phyloP scores from a whole-genome alignment of 345 rosid species.

The Nasturtium officinale region DNA sequence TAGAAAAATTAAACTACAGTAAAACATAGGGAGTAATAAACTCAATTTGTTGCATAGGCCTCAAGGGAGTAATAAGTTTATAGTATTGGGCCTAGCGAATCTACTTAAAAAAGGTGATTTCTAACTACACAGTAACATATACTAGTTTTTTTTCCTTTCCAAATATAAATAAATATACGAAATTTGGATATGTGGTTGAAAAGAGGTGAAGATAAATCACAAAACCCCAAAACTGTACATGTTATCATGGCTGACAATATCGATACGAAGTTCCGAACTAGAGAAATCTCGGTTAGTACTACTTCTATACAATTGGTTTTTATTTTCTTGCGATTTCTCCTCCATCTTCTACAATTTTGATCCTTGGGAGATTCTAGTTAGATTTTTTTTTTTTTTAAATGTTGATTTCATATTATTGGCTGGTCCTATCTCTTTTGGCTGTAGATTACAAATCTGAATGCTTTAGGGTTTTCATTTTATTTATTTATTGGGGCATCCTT shows the following conservation, averaged over 20 bases:
- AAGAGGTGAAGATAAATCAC: background rate
- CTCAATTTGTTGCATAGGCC: constrained; percentile 1
- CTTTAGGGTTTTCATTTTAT: constrained; percentile 22
- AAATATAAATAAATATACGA: background rate
- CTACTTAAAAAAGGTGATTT: background rate
- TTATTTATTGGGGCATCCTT: background rate
- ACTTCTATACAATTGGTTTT: background rate
- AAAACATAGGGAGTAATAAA: too few species aligned
- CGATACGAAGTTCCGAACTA: background rate
- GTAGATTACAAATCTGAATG: constrained; percentile 11
- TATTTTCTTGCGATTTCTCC: background rate
- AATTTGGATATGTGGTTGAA: constrained; percentile 5
- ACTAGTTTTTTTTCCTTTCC: background rate
- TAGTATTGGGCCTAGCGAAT: too few species aligned
- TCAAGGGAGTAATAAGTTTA: too few species aligned
- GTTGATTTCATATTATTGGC: background rate
- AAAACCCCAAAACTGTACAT: background rate
- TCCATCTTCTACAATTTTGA: constrained; percentile 3
- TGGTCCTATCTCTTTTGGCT: constrained; percentile 6
- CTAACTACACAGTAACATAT: background rate
- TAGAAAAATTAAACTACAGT: too few species aligned
- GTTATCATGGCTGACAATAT: background rate
- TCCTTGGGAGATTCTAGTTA: background rate
- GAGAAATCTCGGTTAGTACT: constrained; percentile 5
- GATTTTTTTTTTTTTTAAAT: background rate